A percentile compares a stretch with the other conserved stretches of the same genome.
phyloP scores from a whole-genome alignment of 225 moss, liverwort and hornwort species.

The Neckera pumila region DNA sequence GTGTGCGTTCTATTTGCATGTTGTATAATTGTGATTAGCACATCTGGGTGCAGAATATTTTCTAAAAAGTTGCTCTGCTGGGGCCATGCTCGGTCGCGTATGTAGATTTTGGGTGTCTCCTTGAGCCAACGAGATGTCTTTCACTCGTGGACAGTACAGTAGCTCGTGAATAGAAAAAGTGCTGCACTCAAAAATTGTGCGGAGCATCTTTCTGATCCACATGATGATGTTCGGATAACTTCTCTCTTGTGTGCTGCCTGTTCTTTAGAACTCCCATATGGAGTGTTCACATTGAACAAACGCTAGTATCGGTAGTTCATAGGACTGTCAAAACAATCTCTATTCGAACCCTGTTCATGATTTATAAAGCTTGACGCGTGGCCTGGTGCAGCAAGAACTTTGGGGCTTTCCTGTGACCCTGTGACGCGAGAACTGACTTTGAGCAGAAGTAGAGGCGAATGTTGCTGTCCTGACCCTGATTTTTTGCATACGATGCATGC shows the following conservation, averaged over 20 bases:
- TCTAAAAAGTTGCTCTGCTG: background rate
- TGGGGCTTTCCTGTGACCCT: background rate
- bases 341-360: background rate
- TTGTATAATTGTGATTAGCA: background rate
- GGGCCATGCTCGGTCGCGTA: background rate
- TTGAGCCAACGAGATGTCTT: background rate
- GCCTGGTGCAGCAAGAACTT: background rate
- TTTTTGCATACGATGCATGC: background rate
- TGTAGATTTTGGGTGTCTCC: background rate
- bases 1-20: background rate
- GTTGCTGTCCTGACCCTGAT: background rate
- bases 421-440: background rate
- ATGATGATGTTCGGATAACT: background rate
- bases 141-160: background rate
- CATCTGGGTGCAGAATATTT: background rate
- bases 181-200: background rate
- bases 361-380: background rate
- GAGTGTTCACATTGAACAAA: background rate
- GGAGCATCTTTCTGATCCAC: background rate
- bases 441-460: background rate
- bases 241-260: background rate
- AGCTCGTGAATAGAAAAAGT: background rate
- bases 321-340: background rate
- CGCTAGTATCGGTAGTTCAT: background rate
- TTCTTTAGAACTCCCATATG: background rate